A percentile compares a stretch with the other conserved stretches of the same genome.
These are phyloP conservation scores for Lentinula aciculospora DNA, from an alignment of 768 basidiomycete species.

Conservation along the genomic window DNA sequence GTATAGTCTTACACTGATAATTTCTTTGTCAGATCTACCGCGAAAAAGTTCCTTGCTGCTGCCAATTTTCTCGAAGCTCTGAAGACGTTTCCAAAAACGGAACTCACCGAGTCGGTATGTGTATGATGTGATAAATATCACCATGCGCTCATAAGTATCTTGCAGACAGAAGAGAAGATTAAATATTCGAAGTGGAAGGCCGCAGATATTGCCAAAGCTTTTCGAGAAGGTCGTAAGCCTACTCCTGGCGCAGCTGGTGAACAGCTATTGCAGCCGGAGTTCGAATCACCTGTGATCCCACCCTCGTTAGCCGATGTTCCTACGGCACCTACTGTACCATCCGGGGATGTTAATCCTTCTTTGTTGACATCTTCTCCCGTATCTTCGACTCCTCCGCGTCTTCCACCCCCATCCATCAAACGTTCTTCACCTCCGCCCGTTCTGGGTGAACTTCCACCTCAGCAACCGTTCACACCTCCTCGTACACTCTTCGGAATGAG, in stretches of 20 bases:
- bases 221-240: constrained; percentile 89
- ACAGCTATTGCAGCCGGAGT: constrained; percentile 18
- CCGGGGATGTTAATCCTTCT: constrained; percentile 8
- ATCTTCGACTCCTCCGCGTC: constrained; percentile 18
- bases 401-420: constrained; percentile 18
- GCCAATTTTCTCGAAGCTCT: constrained; percentile 93
- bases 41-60: constrained; percentile 92
- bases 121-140: constrained; percentile 2
- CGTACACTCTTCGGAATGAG: constrained; percentile 1
- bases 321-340: constrained; percentile 6
- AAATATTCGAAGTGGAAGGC: constrained; percentile 98
- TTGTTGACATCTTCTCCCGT: constrained; percentile 17
- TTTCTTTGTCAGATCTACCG: constrained; percentile 57
- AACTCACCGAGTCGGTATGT: constrained; percentile 54
- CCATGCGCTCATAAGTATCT: constrained; percentile 2
- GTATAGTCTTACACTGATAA: constrained; percentile 8
- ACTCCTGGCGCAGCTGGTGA: constrained; percentile 69
- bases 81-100: constrained; percentile 60
- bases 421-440: constrained; percentile 26
- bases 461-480: constrained; percentile 7
- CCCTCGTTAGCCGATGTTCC: neutral
- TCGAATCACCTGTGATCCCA: constrained; percentile 15
- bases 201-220: constrained; percentile 88
- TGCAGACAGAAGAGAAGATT: constrained; percentile 82
- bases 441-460: constrained; percentile 15